Evolutionary conservation across 495 filamentous ascomycete species (phyloP).

Genomic region (Talaromyces stipitatus): DNA sequence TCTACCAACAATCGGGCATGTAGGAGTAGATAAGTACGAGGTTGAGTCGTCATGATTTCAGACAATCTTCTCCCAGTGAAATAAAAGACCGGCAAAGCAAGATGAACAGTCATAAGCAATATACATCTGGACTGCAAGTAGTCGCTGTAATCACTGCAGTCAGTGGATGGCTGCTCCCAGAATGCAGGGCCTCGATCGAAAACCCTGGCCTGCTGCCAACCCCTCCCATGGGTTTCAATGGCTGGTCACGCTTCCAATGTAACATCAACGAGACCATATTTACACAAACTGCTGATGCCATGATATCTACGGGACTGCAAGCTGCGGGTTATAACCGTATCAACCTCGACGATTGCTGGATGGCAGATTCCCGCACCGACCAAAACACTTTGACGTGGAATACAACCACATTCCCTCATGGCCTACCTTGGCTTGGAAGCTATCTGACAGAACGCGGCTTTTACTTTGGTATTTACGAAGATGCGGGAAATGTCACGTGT

Average conservation of each 20-base stretch:
- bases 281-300: conserved; percentile 28
- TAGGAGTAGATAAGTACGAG: background rate
- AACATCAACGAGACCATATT: conserved; percentile 37
- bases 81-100: background rate
- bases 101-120: background rate
- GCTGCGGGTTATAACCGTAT: conserved; percentile 32
- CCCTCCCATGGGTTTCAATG: conserved; percentile 39
- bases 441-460: conserved; percentile 25
- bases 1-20: background rate
- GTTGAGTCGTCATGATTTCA: too few relatives aligned
- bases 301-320: conserved; percentile 27
- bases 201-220: conserved; percentile 12
- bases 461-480: conserved; percentile 33
- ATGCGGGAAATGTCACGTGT: conserved; percentile 33
- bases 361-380: conserved; percentile 17
- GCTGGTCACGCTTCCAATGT: conserved; percentile 36
- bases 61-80: too few relatives aligned
- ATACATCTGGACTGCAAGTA: background rate
- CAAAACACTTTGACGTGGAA: conserved; percentile 31
- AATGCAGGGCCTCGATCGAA: background rate
- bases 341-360: conserved; percentile 39
- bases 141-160: background rate
- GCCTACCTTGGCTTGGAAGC: conserved; percentile 30
- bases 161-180: background rate
- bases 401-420: conserved; percentile 25